Evolutionary conservation across 768 basidiomycete species (phyloP), one percentile per base, ranked within the genome.

Genomic region (Calocybe indica): DNA sequence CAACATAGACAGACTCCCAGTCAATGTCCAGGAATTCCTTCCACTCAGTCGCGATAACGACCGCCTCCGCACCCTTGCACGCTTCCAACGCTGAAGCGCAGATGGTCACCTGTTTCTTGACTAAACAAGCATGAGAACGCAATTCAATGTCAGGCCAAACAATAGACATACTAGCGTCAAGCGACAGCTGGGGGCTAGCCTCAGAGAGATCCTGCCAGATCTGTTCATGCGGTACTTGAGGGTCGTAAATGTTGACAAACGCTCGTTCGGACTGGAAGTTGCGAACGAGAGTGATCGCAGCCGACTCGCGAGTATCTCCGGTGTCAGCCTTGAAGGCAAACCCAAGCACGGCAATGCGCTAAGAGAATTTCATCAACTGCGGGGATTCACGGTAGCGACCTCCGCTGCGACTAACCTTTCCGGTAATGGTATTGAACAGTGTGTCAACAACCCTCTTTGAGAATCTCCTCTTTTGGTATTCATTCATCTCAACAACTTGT

Each of bases 251-350:
- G 47, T 82, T 85, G 58, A 99, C 77, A 41, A 81, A 67, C 8
- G 96, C 94, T 56, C 80, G 82, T 71, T 99, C 96, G 36, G 80
- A 79, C 57, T 83, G 78, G 82, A 99, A 99, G 74, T 97, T 85
- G 57, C 83, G 85, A 70, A 95, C 85, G 55, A 99, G 82, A 30
- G 91, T 87, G 68, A 97, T 97, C 12, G 96, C 82, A 29, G 96
- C 85, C 2, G 92, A 94, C 72, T 98, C 96, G 65, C 96, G 92
- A 35, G 96, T 99, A 65, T 99, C 96, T 51, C 96, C 96, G 9
- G 96, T 99, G 66, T 98, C 94, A 37, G 96, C 95, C 75, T 97
- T 97, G 84, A 97, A 97, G 3, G 95, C 96, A 66, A 97, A 99
- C 8, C 95, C 95, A 37, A 99, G 83, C 40, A 99, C 89, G 38